Conservation (phyloP, 768 basidiomycete species). For the Serpula lacrymans region DNA sequence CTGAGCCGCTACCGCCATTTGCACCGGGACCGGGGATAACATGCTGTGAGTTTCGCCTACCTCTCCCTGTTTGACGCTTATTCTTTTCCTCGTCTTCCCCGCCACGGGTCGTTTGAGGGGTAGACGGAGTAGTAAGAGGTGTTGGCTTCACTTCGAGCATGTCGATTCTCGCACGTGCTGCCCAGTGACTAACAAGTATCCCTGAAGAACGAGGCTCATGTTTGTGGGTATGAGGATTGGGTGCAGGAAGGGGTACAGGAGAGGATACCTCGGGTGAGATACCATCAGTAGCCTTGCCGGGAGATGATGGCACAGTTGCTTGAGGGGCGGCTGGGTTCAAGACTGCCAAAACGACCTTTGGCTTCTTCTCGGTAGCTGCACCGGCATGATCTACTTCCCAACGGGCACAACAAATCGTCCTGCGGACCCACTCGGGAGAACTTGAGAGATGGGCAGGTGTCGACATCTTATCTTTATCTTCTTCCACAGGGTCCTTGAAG, state of each 20-base stretch:
- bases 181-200: slow-evolving; percentile 64
- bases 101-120: slow-evolving; percentile 14
- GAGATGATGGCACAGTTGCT: slow-evolving; percentile 22
- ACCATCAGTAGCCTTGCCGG: slow-evolving; percentile 19
- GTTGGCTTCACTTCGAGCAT: slow-evolving; percentile 47
- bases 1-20: slow-evolving; percentile 23
- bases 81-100: slow-evolving; percentile 32
- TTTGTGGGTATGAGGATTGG: slow-evolving; percentile 49
- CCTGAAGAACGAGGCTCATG: slow-evolving; percentile 67
- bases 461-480: slow-evolving; percentile 21
- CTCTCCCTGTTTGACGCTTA: slow-evolving; percentile 22
- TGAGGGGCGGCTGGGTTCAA: slow-evolving; percentile 30
- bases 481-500: slow-evolving; percentile 37
- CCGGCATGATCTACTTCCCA: slow-evolving; percentile 67
- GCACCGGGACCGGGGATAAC: slow-evolving; percentile 7
- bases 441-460: slow-evolving; percentile 25
- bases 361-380: slow-evolving; percentile 23
- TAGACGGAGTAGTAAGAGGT: slow-evolving; percentile 24
- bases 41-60: slow-evolving; percentile 25
- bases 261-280: slow-evolving; percentile 31
- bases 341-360: slow-evolving; percentile 64
- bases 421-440: slow-evolving; percentile 82
- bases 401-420: slow-evolving; percentile 77
- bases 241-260: slow-evolving; percentile 67
- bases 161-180: slow-evolving; percentile 54